Base-by-base conservation (phyloP, 1,284 basidiomycete genomes). In the Porogramme epimiltina region DNA sequence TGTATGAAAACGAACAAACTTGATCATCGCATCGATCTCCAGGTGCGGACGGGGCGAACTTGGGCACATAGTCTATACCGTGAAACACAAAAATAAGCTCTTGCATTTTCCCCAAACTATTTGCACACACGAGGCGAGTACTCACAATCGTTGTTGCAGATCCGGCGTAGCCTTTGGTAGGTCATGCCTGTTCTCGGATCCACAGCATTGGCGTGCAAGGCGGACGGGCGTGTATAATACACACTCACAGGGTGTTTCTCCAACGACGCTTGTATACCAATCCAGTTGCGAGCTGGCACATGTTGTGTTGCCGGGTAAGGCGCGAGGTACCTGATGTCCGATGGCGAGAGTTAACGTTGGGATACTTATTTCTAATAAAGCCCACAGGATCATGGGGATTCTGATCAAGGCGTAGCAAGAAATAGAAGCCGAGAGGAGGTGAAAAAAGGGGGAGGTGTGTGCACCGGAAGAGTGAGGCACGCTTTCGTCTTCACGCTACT, bases 21-120 rank as follows among this genome's bases (percentile, higher is more conserved):
- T 61, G 56, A 19, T 56, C 55, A 22, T 61, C 51, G 33, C 60
- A 61, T n/a, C 46, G 56, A 34, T 61, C 59, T 2, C 59, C 59
- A 2, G 59, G 59, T 5, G 49, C 42, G 4, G 36, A 42, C 1
- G 46, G 31, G 15, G 42, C 19, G 19, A 61, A 55, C 5, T 25
- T 40, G 1, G 50, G 50, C 2, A 61, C 60, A 13, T 59, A 44
- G 22, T 61, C 56, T 59, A 18, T 3, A 39, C 6, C 23, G 31
- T 9, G 16, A 8, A 36, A 19, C 42, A 4, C 13, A n/a, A 31
- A 3, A 24, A 13, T 9, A 5, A 22, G n/a, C 3, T 11, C 5
- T 13, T 5, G 15, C 22, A 13, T 31, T 13, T 31, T 18, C 19
- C 3, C 10, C 24, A 24, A 15, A 31, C 28, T 5, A 10, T 3